Base-by-base conservation (phyloP, 441 rosid genomes). In the Jatropha podagrica region DNA sequence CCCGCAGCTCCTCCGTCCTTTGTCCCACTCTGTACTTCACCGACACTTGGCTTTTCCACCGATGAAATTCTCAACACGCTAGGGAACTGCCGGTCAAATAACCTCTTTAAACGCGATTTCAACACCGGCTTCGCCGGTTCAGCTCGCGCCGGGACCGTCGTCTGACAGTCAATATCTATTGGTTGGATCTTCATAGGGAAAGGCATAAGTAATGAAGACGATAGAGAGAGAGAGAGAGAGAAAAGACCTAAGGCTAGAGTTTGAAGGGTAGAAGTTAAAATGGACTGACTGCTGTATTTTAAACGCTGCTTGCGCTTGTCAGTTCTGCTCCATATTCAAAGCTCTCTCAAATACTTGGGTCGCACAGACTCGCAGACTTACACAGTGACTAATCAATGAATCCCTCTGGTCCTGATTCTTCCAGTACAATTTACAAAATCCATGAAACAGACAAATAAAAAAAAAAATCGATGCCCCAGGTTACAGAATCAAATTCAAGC, bases 121-220 rank as follows among this genome's bases (percentile, higher is more conserved):
- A 91, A 81, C 11, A 95, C 91, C 52, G 94, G 97, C 82, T 93
- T 91, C 27, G 70, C 82, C 65, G 83, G 63, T 63, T 92, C 98
- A 14, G 84, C 68, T 71, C 89, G 81, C 54, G 52, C 75, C 62
- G 85, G 70, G 9, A 44, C 97, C 68, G 61, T 77, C 41, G 83
- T 58, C 18, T 75, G 83, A 52, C 81, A 84, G 73, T 91, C 91
- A 77, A 83, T 77, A 81, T 92, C 93, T 70, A 92, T 85, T 32
- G 99, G 99, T 65, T 91, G 97, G 88, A 95, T 87, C 92, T 95
- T 95, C 92, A 94, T 91, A 71, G 84, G 86, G 61, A 76, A 79
- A 78, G 83, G 85, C 87, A 83, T 78, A 71, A 75, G 65, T 5
- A 12, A 62, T 6, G 44, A 62, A 62, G 65, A 37, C 32, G 20